phyloP scores from a whole-genome alignment of 2,329 filamentous ascomycete species.

The Aspergillus fumigatiaffinis region DNA sequence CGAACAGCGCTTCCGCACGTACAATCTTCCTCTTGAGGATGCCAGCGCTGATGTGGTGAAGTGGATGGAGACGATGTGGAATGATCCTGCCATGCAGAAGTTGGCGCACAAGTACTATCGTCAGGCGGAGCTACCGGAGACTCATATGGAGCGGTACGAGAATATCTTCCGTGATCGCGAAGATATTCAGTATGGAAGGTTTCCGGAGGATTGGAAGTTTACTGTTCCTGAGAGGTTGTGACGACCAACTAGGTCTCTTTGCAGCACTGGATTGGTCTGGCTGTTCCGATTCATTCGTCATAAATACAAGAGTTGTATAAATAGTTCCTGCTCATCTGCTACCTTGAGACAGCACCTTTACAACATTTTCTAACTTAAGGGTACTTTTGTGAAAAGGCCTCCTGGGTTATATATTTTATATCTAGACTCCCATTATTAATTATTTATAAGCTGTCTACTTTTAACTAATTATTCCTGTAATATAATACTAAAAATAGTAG shows the following conservation, averaged over 20 bases:
- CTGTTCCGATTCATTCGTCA: not conserved
- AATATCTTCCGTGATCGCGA: conserved; percentile 25
- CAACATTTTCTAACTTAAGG: no score
- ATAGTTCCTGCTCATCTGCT: not conserved
- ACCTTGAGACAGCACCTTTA: not conserved
- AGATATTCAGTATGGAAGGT: conserved; percentile 24
- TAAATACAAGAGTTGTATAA: not conserved
- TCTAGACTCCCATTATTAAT: no score
- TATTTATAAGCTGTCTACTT: no score
- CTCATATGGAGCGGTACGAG: conserved; percentile 26
- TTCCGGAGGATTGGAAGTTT: conserved; percentile 29
- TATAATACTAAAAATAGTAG: no score
- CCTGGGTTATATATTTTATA: no score
- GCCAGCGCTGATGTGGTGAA: conserved; percentile 24
- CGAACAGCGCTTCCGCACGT: conserved; percentile 34
- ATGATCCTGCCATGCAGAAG: conserved; percentile 21
- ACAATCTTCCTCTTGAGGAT: conserved; percentile 24
- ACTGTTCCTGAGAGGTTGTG: conserved; percentile 2
- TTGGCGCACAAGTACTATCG: conserved; percentile 23
- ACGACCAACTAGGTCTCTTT: not conserved
- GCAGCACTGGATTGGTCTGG: not conserved
- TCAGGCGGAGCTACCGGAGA: conserved; percentile 27
- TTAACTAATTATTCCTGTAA: no score
- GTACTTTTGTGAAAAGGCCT: no score
- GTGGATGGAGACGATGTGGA: conserved; percentile 36